A percentile compares a stretch with the other conserved stretches of the same genome.
These are phyloP conservation scores for Pleurotus sapidus DNA, from an alignment of 768 basidiomycete species.

Conservation along the genomic window DNA sequence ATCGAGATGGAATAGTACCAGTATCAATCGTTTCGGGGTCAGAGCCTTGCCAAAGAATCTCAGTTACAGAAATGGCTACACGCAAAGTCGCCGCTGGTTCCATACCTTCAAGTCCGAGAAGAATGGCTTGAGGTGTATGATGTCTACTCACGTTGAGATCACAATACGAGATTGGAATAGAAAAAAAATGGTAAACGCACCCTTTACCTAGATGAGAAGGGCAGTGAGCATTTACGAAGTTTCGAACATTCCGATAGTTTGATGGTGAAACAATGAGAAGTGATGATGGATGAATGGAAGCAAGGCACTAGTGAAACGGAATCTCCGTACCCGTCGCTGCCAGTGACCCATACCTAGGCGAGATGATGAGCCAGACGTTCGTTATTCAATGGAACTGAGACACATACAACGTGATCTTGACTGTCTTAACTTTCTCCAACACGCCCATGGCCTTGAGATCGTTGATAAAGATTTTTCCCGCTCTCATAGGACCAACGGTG, in stretches of 20 bases:
- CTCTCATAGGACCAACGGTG: slow-evolving; percentile 73
- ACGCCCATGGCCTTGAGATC: slow-evolving; percentile 68
- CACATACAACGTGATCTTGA: slow-evolving; percentile 83
- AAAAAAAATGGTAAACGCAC: slow-evolving; percentile 33
- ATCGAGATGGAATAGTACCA: slow-evolving; percentile 76
- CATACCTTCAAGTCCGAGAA: slow-evolving; percentile 74
- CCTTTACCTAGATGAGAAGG: slow-evolving; percentile 58
- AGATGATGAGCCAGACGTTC: not conserved
- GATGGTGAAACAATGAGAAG: no score
- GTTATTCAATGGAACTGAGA: not conserved
- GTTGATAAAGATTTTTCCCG: slow-evolving; percentile 82
- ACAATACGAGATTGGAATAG: not conserved
- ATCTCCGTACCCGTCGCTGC: slow-evolving; percentile 76
- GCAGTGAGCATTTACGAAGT: no score
- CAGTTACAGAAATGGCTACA: not conserved
- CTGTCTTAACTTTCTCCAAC: slow-evolving; percentile 66
- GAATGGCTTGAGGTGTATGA: slow-evolving; percentile 84
- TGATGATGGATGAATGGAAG: not conserved
- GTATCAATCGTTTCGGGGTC: slow-evolving; percentile 95
- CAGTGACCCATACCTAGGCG: slow-evolving; percentile 78
- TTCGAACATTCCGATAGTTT: no score
- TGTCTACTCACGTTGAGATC: slow-evolving; percentile 42
- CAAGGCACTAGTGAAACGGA: slow-evolving; percentile 2
- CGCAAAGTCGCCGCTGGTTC: not conserved
- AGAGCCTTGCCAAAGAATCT: slow-evolving; percentile 41